These are phyloP conservation scores for Fusarium albosuccineum DNA, from an alignment of 2,329 filamentous ascomycete genomes.

Conservation along the genomic window DNA sequence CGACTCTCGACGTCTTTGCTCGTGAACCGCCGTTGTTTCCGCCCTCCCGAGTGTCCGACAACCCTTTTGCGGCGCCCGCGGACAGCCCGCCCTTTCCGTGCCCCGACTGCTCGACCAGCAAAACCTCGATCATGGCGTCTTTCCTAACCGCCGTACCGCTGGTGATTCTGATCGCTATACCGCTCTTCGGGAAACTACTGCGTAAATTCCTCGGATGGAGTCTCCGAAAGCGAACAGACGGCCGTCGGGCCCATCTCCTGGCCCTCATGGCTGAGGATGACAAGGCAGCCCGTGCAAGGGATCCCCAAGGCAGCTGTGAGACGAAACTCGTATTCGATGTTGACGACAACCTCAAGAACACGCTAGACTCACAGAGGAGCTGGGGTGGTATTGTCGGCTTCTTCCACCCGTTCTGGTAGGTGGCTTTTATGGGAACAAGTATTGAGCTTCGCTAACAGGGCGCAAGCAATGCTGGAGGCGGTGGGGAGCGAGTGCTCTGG, in stretches of 20 bases:
- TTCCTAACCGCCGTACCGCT: conserved; percentile 31
- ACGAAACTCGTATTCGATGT: conserved; percentile 71
- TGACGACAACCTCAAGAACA: conserved; percentile 48
- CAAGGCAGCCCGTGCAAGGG: conserved; percentile 52
- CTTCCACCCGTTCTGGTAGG: conserved; percentile 96
- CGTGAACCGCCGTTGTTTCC: conserved; percentile 1
- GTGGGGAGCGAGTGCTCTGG: conserved; percentile 96
- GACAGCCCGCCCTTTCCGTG: conserved; percentile 6
- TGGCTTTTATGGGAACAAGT: conserved; percentile 17
- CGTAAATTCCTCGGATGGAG: conserved; percentile 69
- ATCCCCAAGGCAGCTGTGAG: conserved; percentile 58
- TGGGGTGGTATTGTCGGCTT: conserved; percentile 94
- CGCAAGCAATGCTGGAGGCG: conserved; percentile 89
- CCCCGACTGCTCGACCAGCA: conserved; percentile 4
- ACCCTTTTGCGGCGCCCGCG: not conserved
- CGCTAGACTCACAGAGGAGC: conserved; percentile 61
- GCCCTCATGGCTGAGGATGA: conserved; percentile 63
- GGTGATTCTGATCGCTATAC: conserved; percentile 42
- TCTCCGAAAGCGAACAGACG: conserved; percentile 73
- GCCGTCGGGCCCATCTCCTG: conserved; percentile 70
- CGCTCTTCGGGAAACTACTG: conserved; percentile 47
- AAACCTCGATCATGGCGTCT: conserved; percentile 17
- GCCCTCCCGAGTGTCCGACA: not conserved
- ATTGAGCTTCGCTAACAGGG: conserved; percentile 22
- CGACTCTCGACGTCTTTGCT: not conserved